Conservation (phyloP, 257 asterid species). For the Capsicum baccatum region DNA sequence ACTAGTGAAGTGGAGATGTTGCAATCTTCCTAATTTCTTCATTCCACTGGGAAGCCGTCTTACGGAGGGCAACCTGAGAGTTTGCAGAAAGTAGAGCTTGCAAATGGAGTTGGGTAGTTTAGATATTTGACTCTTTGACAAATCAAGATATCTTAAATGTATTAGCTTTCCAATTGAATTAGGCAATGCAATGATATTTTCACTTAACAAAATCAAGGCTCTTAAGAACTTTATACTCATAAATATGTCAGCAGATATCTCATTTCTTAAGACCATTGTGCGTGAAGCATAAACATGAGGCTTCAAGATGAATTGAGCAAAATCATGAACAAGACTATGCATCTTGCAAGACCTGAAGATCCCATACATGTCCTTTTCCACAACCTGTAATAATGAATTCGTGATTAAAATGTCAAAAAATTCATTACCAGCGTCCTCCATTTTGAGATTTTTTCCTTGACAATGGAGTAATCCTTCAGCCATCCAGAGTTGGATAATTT, state of each 20-base stretch:
- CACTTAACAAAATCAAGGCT: neutral
- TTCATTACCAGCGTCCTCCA: conserved; percentile 29
- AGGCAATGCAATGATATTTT: neutral
- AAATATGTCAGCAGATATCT: neutral
- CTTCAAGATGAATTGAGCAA: neutral
- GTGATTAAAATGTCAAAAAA: conserved; percentile 1
- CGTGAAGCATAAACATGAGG: neutral
- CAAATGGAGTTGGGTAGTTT: neutral
- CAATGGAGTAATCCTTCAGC: conserved; percentile 31
- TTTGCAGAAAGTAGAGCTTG: neutral
- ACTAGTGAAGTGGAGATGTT: neutral
- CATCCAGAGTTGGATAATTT: conserved; percentile 31
- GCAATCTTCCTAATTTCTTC: neutral
- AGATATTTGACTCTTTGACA: neutral
- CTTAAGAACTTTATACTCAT: neutral
- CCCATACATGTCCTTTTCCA: neutral
- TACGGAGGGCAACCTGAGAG: neutral
- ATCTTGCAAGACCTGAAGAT: neutral
- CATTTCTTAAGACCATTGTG: neutral
- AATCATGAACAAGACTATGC: conserved; percentile 30
- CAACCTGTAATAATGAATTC: conserved; percentile 15
- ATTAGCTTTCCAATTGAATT: neutral
- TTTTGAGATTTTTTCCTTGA: neutral
- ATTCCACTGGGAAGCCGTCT: neutral
- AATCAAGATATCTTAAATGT: neutral